Conservation (phyloP, 768 basidiomycete genomes). For the Suillus subalutaceus region DNA sequence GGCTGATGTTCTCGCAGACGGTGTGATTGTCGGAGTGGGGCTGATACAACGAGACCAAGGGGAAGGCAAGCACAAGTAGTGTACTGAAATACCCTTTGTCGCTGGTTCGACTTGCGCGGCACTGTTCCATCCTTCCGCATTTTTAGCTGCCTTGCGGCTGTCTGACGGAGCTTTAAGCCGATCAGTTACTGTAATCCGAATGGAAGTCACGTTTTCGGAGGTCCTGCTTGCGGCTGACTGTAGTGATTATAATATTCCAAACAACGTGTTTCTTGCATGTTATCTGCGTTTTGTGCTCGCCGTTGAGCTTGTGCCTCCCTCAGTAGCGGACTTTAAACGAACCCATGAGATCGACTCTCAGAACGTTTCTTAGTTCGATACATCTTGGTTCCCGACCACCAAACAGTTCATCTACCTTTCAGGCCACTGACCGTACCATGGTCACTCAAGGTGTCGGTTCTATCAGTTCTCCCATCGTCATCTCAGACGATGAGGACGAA, state of each 20-base stretch:
- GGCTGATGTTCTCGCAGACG: slow-evolving; percentile 71
- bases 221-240: background rate
- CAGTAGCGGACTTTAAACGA: slow-evolving; percentile 19
- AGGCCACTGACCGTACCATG: slow-evolving; percentile 10
- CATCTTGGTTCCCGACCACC: slow-evolving; percentile 8
- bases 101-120: slow-evolving; percentile 5
- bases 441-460: slow-evolving; percentile 25
- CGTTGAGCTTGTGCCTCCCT: slow-evolving; percentile 1
- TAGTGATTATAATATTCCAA: background rate
- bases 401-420: slow-evolving; percentile 8
- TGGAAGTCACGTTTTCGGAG: slow-evolving; percentile 7
- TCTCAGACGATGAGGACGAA: slow-evolving; percentile 31
- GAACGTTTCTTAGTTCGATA: slow-evolving; percentile 5
- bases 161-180: background rate
- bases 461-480: slow-evolving; percentile 30
- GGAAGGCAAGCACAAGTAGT: slow-evolving; percentile 18
- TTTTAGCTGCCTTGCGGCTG: background rate
- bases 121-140: background rate
- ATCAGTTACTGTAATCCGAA: slow-evolving; percentile 2
- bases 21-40: slow-evolving; percentile 75
- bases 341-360: slow-evolving; percentile 9
- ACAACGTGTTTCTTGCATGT: slow-evolving; percentile 9
- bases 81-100: slow-evolving; percentile 6
- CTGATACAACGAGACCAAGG: slow-evolving; percentile 61
- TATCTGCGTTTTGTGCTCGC: background rate